A percentile compares a stretch with the other conserved stretches of the same genome.
Evolutionary conservation across 306 rosid species (phyloP).

Genomic region (Psophocarpus tetragonolobus): DNA sequence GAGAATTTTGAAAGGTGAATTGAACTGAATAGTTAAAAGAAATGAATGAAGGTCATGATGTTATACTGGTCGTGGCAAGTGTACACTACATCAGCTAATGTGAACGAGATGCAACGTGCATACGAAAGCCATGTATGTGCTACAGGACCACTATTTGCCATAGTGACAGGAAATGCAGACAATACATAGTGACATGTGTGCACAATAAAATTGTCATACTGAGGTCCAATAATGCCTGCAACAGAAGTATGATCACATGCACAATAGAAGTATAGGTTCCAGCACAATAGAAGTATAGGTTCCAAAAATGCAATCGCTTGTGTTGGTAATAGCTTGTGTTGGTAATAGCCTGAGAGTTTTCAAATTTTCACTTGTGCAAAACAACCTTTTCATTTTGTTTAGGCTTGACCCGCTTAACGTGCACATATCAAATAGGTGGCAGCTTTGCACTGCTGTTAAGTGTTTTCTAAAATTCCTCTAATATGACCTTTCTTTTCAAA

Average conservation of each 20-base stretch:
- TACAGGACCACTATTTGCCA: too few relatives aligned
- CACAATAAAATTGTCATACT: conserved; percentile 15
- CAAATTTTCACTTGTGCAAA: neutral
- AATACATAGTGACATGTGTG: too few relatives aligned
- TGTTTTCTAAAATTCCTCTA: conserved; percentile 19
- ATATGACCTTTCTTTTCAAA: neutral
- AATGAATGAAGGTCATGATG: neutral
- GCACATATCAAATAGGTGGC: neutral
- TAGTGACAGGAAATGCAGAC: too few relatives aligned
- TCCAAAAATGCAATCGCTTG: neutral
- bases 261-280: conserved; percentile 12
- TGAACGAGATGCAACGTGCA: too few relatives aligned
- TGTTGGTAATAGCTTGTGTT: too few relatives aligned
- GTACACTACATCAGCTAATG: too few relatives aligned
- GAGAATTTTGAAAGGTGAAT: neutral
- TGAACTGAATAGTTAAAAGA: neutral
- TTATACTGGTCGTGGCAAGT: too few relatives aligned
- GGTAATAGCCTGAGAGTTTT: too few relatives aligned
- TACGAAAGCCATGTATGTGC: too few relatives aligned
- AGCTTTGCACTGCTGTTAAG: conserved; percentile 24
- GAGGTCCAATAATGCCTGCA: conserved; percentile 25
- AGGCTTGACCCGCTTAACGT: too few relatives aligned
- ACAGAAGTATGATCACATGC: conserved; percentile 33
- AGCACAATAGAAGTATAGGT: too few relatives aligned
- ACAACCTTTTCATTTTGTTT: too few relatives aligned